Evolutionary conservation across 2,329 filamentous ascomycete species (phyloP), one percentile per base, ranked within the genome.

Genomic region (Pseudonectria foliicola): DNA sequence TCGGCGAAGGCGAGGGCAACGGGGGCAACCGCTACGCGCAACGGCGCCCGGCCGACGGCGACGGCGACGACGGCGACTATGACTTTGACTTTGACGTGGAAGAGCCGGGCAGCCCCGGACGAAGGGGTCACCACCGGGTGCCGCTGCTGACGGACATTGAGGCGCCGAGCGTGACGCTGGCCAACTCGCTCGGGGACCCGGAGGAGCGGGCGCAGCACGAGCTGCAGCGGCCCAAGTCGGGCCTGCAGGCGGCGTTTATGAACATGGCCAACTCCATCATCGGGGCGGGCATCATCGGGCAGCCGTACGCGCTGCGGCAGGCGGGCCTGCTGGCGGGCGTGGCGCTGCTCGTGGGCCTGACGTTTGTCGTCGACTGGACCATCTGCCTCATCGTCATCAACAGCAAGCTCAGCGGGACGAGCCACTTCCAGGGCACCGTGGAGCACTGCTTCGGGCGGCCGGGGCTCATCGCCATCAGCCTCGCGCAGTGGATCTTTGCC

Each of bases 231-330:
- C 88, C 90, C 30, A 90, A 90, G 64, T 94, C 86, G 38, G 83
- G 84, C 5, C 73, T 96, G 64, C 72, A 75, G 43, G 86, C 83
- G 57, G 90, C 92, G 3, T 96, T 98, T 50, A 95, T 96, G 88
- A 98, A 98, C 64, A 98, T 98, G 92, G 90, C 92, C 44, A 98
- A 98, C 67, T 93, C 85, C 52, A 98, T 98, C 59, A 95, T 98
- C 48, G 80, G 79, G 26, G 80, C 79, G 3, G 78, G 79, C 34
- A 82, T 82, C 60, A 82, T 82, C 53, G 78, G 85, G 4, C 92
- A 98, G 63, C 89, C 92, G 10, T 98, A 96, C 63, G 92, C 92
- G n/a, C 82, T 98, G 56, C 79, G 78, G 39, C 89, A 96, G 65
- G 92, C 92, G 7, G 92, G 92, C 6, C 73, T 98, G 50, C 59